These are phyloP conservation scores for Xylariaceae sp. DNA, from an alignment of 2,329 filamentous ascomycete genomes.

Conservation along the genomic window DNA sequence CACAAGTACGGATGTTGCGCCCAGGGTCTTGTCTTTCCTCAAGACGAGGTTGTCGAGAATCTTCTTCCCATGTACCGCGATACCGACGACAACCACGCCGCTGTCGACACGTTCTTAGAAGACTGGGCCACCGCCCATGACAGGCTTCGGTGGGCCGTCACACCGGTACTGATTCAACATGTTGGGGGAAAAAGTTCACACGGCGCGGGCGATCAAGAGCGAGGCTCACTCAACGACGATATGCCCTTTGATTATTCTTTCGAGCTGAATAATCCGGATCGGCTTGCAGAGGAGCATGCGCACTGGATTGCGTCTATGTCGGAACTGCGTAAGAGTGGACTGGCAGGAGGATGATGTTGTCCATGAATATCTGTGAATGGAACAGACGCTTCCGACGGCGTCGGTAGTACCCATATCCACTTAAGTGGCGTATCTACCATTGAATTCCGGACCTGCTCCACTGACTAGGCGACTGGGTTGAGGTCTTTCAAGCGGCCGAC, in stretches of 20 bases:
- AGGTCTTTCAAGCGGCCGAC: too few species aligned
- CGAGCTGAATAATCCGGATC: slow-evolving; percentile 26
- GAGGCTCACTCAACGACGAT: slow-evolving; percentile 26
- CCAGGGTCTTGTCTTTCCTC: slow-evolving; percentile 31
- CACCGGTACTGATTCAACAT: slow-evolving; percentile 32
- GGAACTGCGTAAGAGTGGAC: not conserved
- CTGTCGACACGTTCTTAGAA: slow-evolving; percentile 31
- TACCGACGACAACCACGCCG: slow-evolving; percentile 20
- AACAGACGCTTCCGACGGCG: too few species aligned
- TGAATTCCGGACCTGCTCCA: too few species aligned
- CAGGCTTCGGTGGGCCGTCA: slow-evolving; percentile 30
- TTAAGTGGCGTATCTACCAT: too few species aligned
- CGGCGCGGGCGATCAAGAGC: slow-evolving; percentile 25
- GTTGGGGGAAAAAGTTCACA: slow-evolving; percentile 31
- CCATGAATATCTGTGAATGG: not conserved
- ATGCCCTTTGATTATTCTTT: slow-evolving; percentile 31
- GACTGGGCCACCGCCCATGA: slow-evolving; percentile 23
- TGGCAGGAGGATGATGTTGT: not conserved
- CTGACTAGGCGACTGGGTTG: too few species aligned
- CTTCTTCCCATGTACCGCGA: slow-evolving; percentile 27
- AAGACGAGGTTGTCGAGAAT: slow-evolving; percentile 19
- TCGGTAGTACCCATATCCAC: too few species aligned
- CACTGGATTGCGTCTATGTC: slow-evolving; percentile 12
- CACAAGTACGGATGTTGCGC: slow-evolving; percentile 30
- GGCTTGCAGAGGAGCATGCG: slow-evolving; percentile 24